These are phyloP conservation scores for Candida tetrigidarum DNA, from an alignment of 1,139 yeast species.

Conservation along the genomic window DNA sequence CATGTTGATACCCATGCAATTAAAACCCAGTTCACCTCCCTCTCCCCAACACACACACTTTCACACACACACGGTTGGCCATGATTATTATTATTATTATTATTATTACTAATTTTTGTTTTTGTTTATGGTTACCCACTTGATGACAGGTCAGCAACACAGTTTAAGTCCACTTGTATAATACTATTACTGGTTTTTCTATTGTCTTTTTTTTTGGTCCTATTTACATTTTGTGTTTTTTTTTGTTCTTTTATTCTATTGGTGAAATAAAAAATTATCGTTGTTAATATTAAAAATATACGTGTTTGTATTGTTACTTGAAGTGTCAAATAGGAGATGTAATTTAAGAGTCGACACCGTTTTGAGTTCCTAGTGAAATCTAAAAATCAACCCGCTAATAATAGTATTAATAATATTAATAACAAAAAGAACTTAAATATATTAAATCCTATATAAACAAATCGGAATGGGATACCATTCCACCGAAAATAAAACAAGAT, in stretches of 20 bases:
- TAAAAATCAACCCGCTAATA: too few species aligned
- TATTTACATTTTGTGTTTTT: too few species aligned
- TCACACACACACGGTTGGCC: too few species aligned
- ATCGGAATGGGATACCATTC: neutral
- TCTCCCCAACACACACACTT: too few species aligned
- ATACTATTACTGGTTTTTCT: neutral
- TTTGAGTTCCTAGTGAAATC: too few species aligned
- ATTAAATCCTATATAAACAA: conserved; percentile 4
- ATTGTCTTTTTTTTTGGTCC: too few species aligned
- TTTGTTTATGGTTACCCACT: neutral
- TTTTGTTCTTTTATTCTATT: neutral
- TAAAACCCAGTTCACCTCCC: too few species aligned
- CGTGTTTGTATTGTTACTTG: conserved; percentile 1
- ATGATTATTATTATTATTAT: too few species aligned
- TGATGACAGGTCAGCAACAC: neutral
- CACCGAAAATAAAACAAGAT: conserved; percentile 2
- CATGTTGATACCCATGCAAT: too few species aligned
- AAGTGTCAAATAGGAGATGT: neutral
- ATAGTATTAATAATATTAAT: too few species aligned
- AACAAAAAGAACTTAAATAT: conserved; percentile 1
- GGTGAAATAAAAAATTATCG: neutral
- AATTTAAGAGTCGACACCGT: too few species aligned
- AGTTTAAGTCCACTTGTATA: conserved; percentile 2
- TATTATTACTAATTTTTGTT: too few species aligned
- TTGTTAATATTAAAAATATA: neutral